These are phyloP conservation scores for Neoboletus subvelutipes DNA, from an alignment of 768 basidiomycete genomes.

Conservation along the genomic window DNA sequence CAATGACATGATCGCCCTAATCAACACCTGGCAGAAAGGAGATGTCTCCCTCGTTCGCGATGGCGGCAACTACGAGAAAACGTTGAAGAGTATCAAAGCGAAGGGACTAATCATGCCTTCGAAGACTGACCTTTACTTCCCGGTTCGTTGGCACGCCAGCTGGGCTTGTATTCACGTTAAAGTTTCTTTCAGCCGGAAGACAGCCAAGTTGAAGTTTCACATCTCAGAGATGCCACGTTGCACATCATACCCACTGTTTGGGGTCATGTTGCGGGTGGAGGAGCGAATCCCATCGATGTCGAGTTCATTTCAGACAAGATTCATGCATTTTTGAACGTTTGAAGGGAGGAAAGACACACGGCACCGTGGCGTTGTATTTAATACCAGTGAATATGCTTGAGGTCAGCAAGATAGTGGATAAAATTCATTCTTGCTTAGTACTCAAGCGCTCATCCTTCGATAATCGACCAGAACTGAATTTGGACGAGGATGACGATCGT, in stretches of 20 bases:
- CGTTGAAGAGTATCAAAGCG: slow-evolving; percentile 46
- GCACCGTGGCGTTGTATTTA: not conserved
- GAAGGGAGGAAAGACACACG: not conserved
- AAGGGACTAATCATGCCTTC: slow-evolving; percentile 59
- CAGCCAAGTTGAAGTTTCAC: slow-evolving; percentile 47
- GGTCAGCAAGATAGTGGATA: not conserved
- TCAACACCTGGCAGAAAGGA: slow-evolving; percentile 53
- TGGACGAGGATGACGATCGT: too few species aligned
- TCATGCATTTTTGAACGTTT: slow-evolving; percentile 40
- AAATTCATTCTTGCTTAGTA: not conserved
- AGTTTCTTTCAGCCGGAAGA: slow-evolving; percentile 48
- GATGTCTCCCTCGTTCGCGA: slow-evolving; percentile 49
- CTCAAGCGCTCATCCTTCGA: not conserved
- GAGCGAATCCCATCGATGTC: slow-evolving; percentile 39
- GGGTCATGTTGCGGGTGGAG: slow-evolving; percentile 58
- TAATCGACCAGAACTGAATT: not conserved
- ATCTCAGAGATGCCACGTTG: slow-evolving; percentile 43
- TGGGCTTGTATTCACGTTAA: not conserved
- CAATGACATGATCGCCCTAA: slow-evolving; percentile 51
- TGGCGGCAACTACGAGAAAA: slow-evolving; percentile 43
- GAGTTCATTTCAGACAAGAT: slow-evolving; percentile 44
- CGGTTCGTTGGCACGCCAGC: slow-evolving; percentile 33
- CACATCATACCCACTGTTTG: slow-evolving; percentile 55
- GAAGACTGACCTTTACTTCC: slow-evolving; percentile 61
- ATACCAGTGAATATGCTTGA: slow-evolving; percentile 3